These are phyloP conservation scores for Cucumis cinereus DNA, from an alignment of 306 rosid species.

Conservation along the genomic window DNA sequence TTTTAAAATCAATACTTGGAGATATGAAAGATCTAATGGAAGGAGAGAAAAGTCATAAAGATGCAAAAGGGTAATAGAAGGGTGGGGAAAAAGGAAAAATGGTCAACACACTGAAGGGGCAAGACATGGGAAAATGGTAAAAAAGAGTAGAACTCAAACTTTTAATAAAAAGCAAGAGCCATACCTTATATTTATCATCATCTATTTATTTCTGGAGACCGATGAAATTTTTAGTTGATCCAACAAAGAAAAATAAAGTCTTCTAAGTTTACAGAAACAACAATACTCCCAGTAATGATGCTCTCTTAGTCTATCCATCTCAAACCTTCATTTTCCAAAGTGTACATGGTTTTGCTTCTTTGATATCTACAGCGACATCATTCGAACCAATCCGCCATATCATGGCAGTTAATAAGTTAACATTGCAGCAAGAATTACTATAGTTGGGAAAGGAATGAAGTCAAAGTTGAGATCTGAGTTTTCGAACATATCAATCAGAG, in stretches of 20 bases:
- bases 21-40: neutral
- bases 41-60: neutral
- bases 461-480: neutral
- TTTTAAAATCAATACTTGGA: neutral
- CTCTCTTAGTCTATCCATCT: neutral
- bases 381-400: neutral
- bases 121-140: neutral
- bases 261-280: neutral
- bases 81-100: neutral
- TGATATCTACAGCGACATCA: neutral
- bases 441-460: neutral
- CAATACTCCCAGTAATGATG: neutral
- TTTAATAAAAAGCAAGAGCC: neutral
- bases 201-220: neutral
- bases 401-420: neutral
- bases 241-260: neutral
- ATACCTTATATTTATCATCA: neutral
- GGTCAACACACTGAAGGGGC: neutral
- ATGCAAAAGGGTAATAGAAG: neutral
- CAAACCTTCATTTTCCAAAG: neutral
- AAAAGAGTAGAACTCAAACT: neutral
- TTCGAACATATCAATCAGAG: neutral
- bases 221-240: neutral
- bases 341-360: neutral
- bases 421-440: neutral